Percentiles rank a stretch among this genome's conserved stretches.
Conservation (phyloP, 2,329 filamentous ascomycete species). For the Xylaria sp. region DNA sequence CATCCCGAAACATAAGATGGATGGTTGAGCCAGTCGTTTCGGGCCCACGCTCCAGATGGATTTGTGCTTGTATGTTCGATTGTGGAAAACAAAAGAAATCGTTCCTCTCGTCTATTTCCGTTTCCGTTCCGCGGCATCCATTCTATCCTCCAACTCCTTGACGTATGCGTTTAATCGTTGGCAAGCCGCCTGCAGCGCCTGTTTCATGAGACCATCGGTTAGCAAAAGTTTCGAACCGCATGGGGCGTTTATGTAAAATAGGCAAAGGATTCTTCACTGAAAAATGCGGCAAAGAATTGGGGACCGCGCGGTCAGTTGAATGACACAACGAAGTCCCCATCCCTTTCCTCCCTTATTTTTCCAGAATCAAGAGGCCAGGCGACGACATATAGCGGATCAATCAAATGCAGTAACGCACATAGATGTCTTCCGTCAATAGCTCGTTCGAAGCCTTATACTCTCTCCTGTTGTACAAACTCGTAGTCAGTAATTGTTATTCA, state of each 20-base stretch:
- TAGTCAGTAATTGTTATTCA: conserved; percentile 37
- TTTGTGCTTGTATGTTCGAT: conserved; percentile 6
- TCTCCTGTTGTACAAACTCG: conserved; percentile 55
- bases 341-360: conserved; percentile 16
- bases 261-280: conserved; percentile 42
- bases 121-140: conserved; percentile 72
- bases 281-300: conserved; percentile 42
- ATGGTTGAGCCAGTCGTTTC: conserved; percentile 16
- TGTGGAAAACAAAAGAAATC: conserved; percentile 17
- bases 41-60: conserved; percentile 10
- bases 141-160: conserved; percentile 81
- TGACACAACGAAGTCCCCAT: conserved; percentile 24
- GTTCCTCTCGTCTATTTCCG: conserved; percentile 64
- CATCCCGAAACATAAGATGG: conserved; percentile 1
- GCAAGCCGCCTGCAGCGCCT: conserved; percentile 90
- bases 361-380: conserved; percentile 31
- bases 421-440: conserved; percentile 93
- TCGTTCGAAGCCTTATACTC: conserved; percentile 96
- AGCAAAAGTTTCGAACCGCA: conserved; percentile 15
- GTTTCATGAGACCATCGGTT: conserved; percentile 34
- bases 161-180: conserved; percentile 88
- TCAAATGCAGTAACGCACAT: conserved; percentile 74
- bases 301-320: conserved; percentile 25
- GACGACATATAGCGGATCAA: conserved; percentile 43
- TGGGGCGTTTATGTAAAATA: conserved; percentile 23